These are phyloP conservation scores for Quercus engelmannii DNA, from an alignment of 306 rosid species.

Conservation along the genomic window DNA sequence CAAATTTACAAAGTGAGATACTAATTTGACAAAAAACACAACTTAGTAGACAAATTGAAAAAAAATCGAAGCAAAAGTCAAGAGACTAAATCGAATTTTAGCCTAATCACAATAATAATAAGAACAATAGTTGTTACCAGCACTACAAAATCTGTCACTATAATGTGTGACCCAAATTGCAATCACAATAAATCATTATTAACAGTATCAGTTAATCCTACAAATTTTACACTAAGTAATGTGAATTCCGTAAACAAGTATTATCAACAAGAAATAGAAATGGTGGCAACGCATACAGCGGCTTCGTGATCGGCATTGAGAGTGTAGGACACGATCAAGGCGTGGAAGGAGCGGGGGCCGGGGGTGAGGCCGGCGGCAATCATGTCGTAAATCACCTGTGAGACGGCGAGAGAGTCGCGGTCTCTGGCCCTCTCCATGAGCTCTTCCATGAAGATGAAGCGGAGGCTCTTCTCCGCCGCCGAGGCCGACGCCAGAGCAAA, in stretches of 20 bases:
- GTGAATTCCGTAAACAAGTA: too few species aligned
- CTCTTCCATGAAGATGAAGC: conserved; percentile 92
- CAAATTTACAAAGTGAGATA: too few species aligned
- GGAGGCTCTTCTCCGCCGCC: conserved; percentile 64
- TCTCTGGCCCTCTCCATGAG: conserved; percentile 81
- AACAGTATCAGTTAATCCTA: not conserved
- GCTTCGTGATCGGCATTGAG: conserved; percentile 74
- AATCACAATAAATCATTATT: not conserved
- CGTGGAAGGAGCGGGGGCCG: conserved; percentile 95
- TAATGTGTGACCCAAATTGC: not conserved
- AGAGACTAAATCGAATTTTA: too few species aligned
- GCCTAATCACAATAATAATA: too few species aligned
- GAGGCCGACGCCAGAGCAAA: not conserved
- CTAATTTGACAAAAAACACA: too few species aligned
- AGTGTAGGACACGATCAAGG: conserved; percentile 64
- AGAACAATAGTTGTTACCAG: too few species aligned
- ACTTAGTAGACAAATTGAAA: too few species aligned
- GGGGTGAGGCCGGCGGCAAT: conserved; percentile 87
- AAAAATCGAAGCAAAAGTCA: too few species aligned
- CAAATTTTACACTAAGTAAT: too few species aligned
- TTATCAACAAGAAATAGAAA: too few species aligned
- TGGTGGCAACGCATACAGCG: conserved; percentile 17
- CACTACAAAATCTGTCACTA: not conserved
- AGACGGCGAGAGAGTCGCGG: conserved; percentile 65
- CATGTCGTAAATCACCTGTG: conserved; percentile 85